These are phyloP conservation scores for Raphanus raphanistrum DNA, from an alignment of 345 rosid species.

Conservation along the genomic window DNA sequence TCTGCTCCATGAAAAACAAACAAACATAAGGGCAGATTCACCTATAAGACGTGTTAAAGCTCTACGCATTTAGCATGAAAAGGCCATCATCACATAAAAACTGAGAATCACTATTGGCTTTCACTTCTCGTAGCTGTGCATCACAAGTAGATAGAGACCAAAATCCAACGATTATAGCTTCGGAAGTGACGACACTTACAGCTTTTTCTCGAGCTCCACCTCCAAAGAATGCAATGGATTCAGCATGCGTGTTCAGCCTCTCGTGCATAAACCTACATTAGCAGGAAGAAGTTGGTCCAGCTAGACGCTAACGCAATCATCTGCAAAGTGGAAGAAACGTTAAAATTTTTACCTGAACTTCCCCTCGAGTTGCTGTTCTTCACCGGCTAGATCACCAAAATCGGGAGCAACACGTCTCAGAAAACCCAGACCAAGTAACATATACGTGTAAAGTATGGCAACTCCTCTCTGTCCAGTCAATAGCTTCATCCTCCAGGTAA, in stretches of 20 bases:
- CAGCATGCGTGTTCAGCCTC: slow-evolving; percentile 96
- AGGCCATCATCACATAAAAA: background rate
- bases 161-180: slow-evolving; percentile 12
- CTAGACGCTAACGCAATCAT: slow-evolving; percentile 18
- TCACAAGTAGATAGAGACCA: background rate
- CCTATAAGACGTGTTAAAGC: slow-evolving; percentile 12
- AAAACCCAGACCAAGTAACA: slow-evolving; percentile 94
- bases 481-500: slow-evolving; percentile 99
- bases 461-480: slow-evolving; percentile 95
- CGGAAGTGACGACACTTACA: slow-evolving; percentile 55
- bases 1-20: slow-evolving; percentile 46
- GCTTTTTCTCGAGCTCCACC: slow-evolving; percentile 97
- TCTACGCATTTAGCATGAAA: slow-evolving; percentile 2
- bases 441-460: slow-evolving; percentile 85
- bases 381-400: slow-evolving; percentile 85
- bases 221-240: slow-evolving; percentile 98
- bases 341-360: slow-evolving; percentile 66
- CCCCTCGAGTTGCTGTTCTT: slow-evolving; percentile 91
- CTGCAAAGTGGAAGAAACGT: slow-evolving; percentile 4
- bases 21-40: slow-evolving; percentile 8
- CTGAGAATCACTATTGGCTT: background rate
- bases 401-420: slow-evolving; percentile 89
- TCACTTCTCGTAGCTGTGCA: slow-evolving; percentile 12
- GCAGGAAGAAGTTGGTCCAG: slow-evolving; percentile 24
- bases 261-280: slow-evolving; percentile 95